Evolutionary conservation across 192 early-diverging fungal species (phyloP).

Genomic region (Coemansia sp.): DNA sequence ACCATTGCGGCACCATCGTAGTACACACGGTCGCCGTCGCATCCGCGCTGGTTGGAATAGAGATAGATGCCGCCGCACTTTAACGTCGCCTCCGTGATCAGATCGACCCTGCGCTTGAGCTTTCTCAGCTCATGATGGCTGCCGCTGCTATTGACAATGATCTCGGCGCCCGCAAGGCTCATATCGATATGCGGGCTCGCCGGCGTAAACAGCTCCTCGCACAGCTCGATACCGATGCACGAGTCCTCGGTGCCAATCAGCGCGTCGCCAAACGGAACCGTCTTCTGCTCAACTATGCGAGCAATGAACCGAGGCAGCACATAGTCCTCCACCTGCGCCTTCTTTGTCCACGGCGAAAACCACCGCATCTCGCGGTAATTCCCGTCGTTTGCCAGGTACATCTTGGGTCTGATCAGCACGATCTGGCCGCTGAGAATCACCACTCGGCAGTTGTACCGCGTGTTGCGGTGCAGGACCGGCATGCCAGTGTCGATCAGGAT

Average conservation of each 20-base stretch:
- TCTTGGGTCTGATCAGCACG: slow-evolving; percentile 94
- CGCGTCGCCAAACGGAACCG: slow-evolving; percentile 87
- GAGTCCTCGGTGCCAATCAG: slow-evolving; percentile 82
- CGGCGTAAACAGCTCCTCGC: slow-evolving; percentile 97
- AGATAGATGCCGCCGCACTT: slow-evolving; percentile 95
- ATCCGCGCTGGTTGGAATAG: slow-evolving; percentile 96
- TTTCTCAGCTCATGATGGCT: slow-evolving; percentile 97
- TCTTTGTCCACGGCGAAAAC: slow-evolving; percentile 84
- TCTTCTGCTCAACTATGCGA: slow-evolving; percentile 72
- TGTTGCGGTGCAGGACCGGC: slow-evolving; percentile 88
- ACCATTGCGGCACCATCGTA: slow-evolving; percentile 95
- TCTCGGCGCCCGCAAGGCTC: slow-evolving; percentile 93
- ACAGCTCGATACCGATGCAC: slow-evolving; percentile 89
- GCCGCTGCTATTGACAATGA: slow-evolving; percentile 93
- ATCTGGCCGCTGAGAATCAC: slow-evolving; percentile 77
- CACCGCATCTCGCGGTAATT: slow-evolving; percentile 97
- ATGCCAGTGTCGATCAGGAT: slow-evolving; percentile 95
- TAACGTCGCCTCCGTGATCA: slow-evolving; percentile 84
- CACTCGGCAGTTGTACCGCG: slow-evolving; percentile 97
- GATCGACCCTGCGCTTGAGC: slow-evolving; percentile 76
- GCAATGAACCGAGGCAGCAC: slow-evolving; percentile 78
- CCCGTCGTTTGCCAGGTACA: slow-evolving; percentile 94
- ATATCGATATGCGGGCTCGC: slow-evolving; percentile 91
- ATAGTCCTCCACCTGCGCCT: slow-evolving; percentile 66
- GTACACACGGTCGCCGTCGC: slow-evolving; percentile 97